Percentiles rank a stretch among this genome's conserved stretches.
Conservation (phyloP, 164 flowering plant genomes). For the Paratinospora sagittata region DNA sequence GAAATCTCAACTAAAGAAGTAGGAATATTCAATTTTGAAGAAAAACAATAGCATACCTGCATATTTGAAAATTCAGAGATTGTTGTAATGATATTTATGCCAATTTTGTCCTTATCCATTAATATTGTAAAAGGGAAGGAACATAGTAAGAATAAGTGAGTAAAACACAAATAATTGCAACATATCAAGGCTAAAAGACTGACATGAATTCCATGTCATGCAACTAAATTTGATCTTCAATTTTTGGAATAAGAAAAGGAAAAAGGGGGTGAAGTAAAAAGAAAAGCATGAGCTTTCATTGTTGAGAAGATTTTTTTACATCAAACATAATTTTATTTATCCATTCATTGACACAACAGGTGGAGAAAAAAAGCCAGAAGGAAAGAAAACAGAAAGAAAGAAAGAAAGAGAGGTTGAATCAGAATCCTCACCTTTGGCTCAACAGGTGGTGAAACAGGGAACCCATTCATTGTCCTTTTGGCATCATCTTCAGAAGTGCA, state of each 20-base stretch:
- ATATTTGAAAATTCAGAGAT: too few relatives aligned
- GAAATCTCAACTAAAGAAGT: too few relatives aligned
- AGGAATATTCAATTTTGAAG: too few relatives aligned
- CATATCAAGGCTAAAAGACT: background rate
- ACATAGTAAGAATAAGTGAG: too few relatives aligned
- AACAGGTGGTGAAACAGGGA: conserved; percentile 32
- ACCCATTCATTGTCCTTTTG: conserved; percentile 37
- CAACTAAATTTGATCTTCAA: background rate
- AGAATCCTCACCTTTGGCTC: conserved; percentile 42
- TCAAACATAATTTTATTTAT: background rate
- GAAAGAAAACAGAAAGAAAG: background rate
- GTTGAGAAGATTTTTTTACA: background rate
- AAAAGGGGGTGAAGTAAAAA: background rate
- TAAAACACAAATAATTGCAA: background rate
- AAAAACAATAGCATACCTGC: too few relatives aligned
- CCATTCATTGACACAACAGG: background rate
- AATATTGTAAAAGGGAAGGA: background rate
- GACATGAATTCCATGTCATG: background rate
- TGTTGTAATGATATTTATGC: background rate
- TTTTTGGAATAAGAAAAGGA: background rate
- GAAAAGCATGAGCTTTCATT: background rate
- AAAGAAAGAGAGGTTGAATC: background rate
- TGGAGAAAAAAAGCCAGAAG: background rate
- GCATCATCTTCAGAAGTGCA: conserved; percentile 51
- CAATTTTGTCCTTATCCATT: background rate